A percentile compares a stretch with the other conserved stretches of the same genome.
Conservation (phyloP, 108 stramenopile genomes). For the Pseudonitzschia pungens region DNA sequence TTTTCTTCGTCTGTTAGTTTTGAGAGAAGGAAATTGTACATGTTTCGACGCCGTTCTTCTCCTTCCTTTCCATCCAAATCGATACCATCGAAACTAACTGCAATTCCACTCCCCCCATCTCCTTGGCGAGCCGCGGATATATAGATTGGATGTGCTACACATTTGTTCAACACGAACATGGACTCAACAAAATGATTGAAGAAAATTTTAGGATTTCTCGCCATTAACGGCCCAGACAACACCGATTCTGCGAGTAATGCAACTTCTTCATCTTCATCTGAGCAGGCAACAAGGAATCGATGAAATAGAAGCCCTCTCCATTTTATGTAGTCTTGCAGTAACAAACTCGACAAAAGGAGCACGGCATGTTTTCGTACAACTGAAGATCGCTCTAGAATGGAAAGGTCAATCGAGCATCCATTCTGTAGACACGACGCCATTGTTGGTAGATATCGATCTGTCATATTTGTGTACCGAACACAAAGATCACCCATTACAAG, state of each 20-base stretch:
- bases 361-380: slow-evolving; percentile 89
- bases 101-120: slow-evolving; percentile 65
- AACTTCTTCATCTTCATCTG: slow-evolving; percentile 86
- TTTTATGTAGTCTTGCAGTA: slow-evolving; percentile 96
- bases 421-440: slow-evolving; percentile 92
- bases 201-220: slow-evolving; percentile 81
- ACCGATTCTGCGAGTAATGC: slow-evolving; percentile 70
- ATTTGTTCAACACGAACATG: slow-evolving; percentile 89
- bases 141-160: slow-evolving; percentile 89
- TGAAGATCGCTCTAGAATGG: slow-evolving; percentile 25
- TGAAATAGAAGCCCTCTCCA: slow-evolving; percentile 91
- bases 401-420: slow-evolving; percentile 38
- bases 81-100: slow-evolving; percentile 56
- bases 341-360: slow-evolving; percentile 76
- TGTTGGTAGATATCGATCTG: slow-evolving; percentile 87
- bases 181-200: slow-evolving; percentile 87
- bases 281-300: slow-evolving; percentile 87
- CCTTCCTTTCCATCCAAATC: slow-evolving; percentile 50
- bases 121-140: slow-evolving; percentile 66
- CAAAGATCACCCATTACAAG: slow-evolving; percentile 91
- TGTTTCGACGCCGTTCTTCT: slow-evolving; percentile 50
- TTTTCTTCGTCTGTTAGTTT: slow-evolving; percentile 91
- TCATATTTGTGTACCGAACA: slow-evolving; percentile 89
- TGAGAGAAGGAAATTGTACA: slow-evolving; percentile 82
- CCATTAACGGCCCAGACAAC: slow-evolving; percentile 69